Evolutionary conservation across 2,329 filamentous ascomycete genomes (phyloP), one percentile per base, ranked within the genome.

Genomic region (Graphilbum ipis-grandicollis): DNA sequence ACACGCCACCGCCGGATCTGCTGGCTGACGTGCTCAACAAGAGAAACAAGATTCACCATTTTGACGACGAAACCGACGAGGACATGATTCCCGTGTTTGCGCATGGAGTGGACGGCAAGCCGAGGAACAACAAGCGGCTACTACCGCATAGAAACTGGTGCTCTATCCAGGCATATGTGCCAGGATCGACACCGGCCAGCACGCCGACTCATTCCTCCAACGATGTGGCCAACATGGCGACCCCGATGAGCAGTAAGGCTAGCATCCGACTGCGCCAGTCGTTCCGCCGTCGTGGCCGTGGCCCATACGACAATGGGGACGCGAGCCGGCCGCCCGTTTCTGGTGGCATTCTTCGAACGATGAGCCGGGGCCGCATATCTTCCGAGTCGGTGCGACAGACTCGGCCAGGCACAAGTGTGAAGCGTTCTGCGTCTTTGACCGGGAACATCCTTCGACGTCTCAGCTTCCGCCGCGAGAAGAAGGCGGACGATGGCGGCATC

Each of bases 101-200:
- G 2, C 75, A 84, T 39, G 90, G 92, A 45, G 83, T 94, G 2
- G 85, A 94, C 48, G 82, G 83, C 30, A 92, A 84, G 54, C 67
- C 75, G 17, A 72, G 90, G 43, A 96, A 93, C 56, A 98, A 98
- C 55, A 92, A 84, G 50, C 75, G 78, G 41, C 63, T 98, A 2
- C 64, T 96, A 9, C 86, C 86, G 17, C 79, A 90, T 41, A 72
- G 90, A 23, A 98, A 98, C 53, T 98, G 88, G 82, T 96, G 88
- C 54, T 82, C 84, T 3, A 93, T 98, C 48, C 71, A 81, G 37
- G 69, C 81, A 51, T 96, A 93, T 58, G 63, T 72, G 9, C 85
- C 86, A 2, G 83, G 82, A 3, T 63, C 60, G 25, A 92, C 82
- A 1, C 85, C 85, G 12, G 71, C 74, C 1, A 65, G 68, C 3